Evolutionary conservation across 1,139 yeast genomes (phyloP).

Genomic region (Candida smagusa): DNA sequence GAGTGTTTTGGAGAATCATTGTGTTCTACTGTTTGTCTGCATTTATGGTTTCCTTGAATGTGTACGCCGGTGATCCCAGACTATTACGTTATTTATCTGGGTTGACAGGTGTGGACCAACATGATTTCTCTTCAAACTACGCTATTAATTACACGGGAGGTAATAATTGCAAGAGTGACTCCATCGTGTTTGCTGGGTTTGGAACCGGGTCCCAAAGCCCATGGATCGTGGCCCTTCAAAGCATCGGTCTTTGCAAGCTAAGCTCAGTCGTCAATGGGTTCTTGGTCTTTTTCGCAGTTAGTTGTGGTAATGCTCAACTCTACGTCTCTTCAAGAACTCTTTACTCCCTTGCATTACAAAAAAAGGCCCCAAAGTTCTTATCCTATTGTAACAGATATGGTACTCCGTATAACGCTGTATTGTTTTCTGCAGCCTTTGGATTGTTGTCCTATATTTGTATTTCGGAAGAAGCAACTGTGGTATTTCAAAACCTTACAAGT

Average conservation of each 20-base stretch:
- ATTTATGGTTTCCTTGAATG: slow-evolving; percentile 67
- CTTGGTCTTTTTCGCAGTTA: slow-evolving; percentile 69
- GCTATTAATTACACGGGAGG: slow-evolving; percentile 44
- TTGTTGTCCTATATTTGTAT: slow-evolving; percentile 59
- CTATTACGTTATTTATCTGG: slow-evolving; percentile 51
- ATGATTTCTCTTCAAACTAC: slow-evolving; percentile 23
- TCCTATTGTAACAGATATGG: slow-evolving; percentile 61
- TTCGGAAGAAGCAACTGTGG: slow-evolving; percentile 55
- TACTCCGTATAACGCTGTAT: slow-evolving; percentile 69
- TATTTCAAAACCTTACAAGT: slow-evolving; percentile 62
- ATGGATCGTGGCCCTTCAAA: slow-evolving; percentile 76
- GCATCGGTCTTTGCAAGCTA: slow-evolving; percentile 60
- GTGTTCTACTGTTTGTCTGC: slow-evolving; percentile 67
- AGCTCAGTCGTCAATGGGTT: slow-evolving; percentile 65
- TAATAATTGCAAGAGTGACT: slow-evolving; percentile 29
- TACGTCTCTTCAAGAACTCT: slow-evolving; percentile 79
- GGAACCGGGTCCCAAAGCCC: slow-evolving; percentile 69
- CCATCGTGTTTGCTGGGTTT: slow-evolving; percentile 43
- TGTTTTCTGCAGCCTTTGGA: slow-evolving; percentile 60
- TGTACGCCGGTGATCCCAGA: slow-evolving; percentile 75
- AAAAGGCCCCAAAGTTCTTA: slow-evolving; percentile 63
- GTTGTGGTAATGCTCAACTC: slow-evolving; percentile 74
- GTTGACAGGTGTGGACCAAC: slow-evolving; percentile 25
- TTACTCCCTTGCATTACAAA: slow-evolving; percentile 69
- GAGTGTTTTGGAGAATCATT: slow-evolving; percentile 70